phyloP scores from a whole-genome alignment of 768 basidiomycete genomes.

The Zangia roseola region DNA sequence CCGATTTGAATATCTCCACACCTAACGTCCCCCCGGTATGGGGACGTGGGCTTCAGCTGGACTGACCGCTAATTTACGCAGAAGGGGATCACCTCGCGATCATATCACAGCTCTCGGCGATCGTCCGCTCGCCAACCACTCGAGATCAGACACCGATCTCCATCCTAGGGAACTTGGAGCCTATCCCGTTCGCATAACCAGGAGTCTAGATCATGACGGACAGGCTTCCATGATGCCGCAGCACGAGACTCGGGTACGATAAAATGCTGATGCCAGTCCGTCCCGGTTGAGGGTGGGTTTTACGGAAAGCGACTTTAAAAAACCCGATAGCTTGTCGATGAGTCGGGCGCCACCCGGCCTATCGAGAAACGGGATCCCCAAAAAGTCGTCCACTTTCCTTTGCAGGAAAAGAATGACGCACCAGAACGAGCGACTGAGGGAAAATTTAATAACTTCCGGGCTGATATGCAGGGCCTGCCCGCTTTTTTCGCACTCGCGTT shows the following conservation, averaged over 20 bases:
- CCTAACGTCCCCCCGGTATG: not conserved
- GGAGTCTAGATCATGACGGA: not conserved
- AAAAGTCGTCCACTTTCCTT: slow-evolving; percentile 15
- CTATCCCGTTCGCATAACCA: not conserved
- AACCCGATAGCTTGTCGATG: too few species aligned
- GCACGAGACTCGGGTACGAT: too few species aligned
- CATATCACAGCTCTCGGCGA: slow-evolving; percentile 4
- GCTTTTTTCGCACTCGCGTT: too few species aligned
- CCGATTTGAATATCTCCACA: not conserved
- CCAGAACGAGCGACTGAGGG: too few species aligned
- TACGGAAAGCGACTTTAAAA: too few species aligned
- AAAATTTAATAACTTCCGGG: not conserved
- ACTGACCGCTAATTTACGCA: slow-evolving; percentile 10
- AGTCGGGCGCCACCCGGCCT: too few species aligned
- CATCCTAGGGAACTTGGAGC: too few species aligned
- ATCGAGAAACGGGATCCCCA: not conserved
- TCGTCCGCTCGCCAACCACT: not conserved
- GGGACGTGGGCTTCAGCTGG: slow-evolving; percentile 1
- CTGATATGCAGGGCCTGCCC: too few species aligned
- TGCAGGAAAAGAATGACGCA: not conserved
- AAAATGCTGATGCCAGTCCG: too few species aligned
- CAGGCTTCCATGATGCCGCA: too few species aligned
- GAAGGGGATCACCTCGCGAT: not conserved
- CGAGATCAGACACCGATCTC: not conserved
- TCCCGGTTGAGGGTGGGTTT: too few species aligned